These are phyloP conservation scores for Rosa persica DNA, from an alignment of 306 rosid species.

Conservation along the genomic window DNA sequence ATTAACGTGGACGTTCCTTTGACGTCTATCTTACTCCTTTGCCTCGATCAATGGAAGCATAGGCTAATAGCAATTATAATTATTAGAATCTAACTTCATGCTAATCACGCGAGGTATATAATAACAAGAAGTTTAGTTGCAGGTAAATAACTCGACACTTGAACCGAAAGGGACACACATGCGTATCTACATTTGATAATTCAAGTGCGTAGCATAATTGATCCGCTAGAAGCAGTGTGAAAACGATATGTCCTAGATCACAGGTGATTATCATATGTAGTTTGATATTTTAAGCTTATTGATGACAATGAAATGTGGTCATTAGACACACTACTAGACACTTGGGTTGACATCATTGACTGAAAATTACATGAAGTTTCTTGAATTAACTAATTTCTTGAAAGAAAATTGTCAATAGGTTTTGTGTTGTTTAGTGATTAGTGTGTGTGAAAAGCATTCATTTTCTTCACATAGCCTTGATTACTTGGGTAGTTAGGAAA, in stretches of 20 bases:
- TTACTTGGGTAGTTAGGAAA: background rate
- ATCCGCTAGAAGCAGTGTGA: conserved; percentile 12
- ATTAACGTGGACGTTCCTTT: background rate
- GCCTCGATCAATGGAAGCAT: background rate
- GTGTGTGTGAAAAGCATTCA: background rate
- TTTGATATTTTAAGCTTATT: background rate
- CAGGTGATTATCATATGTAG: conserved; percentile 15
- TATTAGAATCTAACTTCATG: background rate
- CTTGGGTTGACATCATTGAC: conserved; percentile 5
- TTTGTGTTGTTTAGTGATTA: background rate
- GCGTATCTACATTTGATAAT: background rate
- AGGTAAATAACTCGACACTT: background rate
- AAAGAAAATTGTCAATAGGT: background rate
- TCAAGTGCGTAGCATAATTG: background rate
- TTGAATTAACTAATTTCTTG: background rate
- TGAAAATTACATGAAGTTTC: background rate
- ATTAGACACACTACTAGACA: background rate
- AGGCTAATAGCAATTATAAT: background rate
- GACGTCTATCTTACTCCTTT: background rate
- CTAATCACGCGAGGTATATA: conserved; percentile 1
- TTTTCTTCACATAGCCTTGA: background rate
- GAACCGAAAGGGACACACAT: background rate
- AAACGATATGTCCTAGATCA: conserved; percentile 17
- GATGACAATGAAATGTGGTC: background rate
- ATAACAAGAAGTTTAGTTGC: background rate